These are phyloP conservation scores for Fusarium fracticaudum DNA, from an alignment of 2,329 filamentous ascomycete species.

Conservation along the genomic window DNA sequence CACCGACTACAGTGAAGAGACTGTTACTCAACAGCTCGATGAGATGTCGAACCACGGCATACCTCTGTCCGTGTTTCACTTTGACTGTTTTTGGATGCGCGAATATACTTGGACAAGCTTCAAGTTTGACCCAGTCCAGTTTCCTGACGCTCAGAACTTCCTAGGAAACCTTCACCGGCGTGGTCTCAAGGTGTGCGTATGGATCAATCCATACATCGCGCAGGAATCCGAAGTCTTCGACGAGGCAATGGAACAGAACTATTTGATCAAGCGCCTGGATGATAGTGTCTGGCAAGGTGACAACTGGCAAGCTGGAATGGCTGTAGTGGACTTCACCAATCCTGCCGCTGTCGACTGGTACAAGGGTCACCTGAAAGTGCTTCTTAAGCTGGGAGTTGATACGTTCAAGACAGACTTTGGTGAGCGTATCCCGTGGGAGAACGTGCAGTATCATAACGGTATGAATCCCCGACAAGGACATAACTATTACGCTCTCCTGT, in stretches of 20 bases:
- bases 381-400: not conserved
- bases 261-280: not conserved
- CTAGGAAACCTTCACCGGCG: not conserved
- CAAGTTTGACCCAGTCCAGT: not conserved
- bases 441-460: not conserved
- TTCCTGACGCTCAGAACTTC: not conserved
- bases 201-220: not conserved
- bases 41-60: not conserved
- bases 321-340: not conserved
- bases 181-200: not conserved
- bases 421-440: not conserved
- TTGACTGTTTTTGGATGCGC: not conserved
- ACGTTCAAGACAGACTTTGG: not conserved
- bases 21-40: not conserved
- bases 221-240: not conserved
- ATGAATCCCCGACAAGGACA: not conserved
- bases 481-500: not conserved
- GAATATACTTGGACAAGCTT: not conserved
- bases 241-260: not conserved
- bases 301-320: not conserved
- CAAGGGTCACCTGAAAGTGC: not conserved
- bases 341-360: not conserved
- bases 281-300: not conserved
- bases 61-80: not conserved
- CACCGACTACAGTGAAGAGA: not conserved